Evolutionary conservation across 1,284 basidiomycete genomes (phyloP), one percentile per base, ranked within the genome.

Genomic region (Boletus mariae): DNA sequence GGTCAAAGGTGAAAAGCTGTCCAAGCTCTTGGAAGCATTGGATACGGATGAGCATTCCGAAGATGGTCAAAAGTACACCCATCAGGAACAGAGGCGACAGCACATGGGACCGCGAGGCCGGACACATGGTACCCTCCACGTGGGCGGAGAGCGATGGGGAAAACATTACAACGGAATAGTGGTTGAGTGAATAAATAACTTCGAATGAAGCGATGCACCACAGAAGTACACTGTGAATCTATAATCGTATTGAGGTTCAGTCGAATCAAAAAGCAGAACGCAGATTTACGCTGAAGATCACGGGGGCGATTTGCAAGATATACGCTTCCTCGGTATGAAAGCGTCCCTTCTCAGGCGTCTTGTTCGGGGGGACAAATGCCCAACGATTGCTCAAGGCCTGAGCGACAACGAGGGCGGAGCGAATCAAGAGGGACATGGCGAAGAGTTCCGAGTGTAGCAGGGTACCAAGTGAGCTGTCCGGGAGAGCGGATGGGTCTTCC

Each of bases 281-380:
- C 7, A 45, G 10, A 55, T 17, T 40, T 25, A 79, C 83, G 68
- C 78, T 79, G 70, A 85, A 83, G 9, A 85, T 70, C 6, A 77
- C 57, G 3, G 83, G 80, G 0, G 81, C 83, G 28, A 84, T 79
- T 54, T 79, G 79, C 35, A 84, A 72, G 50, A 80, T 71, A 59
- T 73, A 77, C 40, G 75, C 68, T 60, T 80, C 77, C 15, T 80
- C 72, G 0, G 76, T 80, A 62, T 84, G 79, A 59, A 82, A 84
- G 4, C 82, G 71, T 10, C 71, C 72, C 51, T 80, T 82, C 37
- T 64, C 55, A 0, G 74, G 75, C 0, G 81, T 81, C 9, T 78
- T 79, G 62, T 84, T 83, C 0, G 83, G 83, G 1, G 83, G 80
- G 0, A 79, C 80, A 60, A 74, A 82, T 0, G 81, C 83, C 1